Evolutionary conservation across 23 red algal species (phyloP), one percentile per base, ranked within the genome.

Genomic region (Gracilariopsis chorda): DNA sequence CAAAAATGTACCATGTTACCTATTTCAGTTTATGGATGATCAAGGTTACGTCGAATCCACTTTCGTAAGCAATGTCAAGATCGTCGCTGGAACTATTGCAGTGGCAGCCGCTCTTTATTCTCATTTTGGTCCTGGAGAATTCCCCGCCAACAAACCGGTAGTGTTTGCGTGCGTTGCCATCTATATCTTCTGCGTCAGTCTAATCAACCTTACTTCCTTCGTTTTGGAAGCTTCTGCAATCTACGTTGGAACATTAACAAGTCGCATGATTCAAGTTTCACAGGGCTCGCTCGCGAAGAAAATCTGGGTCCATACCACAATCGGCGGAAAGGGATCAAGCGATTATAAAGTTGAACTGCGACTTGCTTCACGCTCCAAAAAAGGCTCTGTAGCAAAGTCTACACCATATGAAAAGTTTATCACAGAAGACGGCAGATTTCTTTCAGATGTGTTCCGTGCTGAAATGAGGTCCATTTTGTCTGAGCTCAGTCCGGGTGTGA

Each of bases 91-190:
- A 30, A 62, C 85, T 3, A 33, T 73, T 62, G 85, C 85, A n/a
- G 69, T 76, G 12, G 56, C 57, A 3, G 85, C 85, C 8, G 85
- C 85, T 76, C 28, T 89, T 19, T 89, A 77, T 24, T 89, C 85
- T 51, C 85, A 89, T 56, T 89, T 89, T 51, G 65, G 65, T 7
- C 69, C 72, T 24, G 51, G 85, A 42, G 85, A 89, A 70, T 89
- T 77, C 49, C 85, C 85, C 16, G 85, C 68, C 34, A 89, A 78
- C 72, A 55, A 52, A 75, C 34, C 34, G 3, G 37, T 65, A 27
- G 85, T 89, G 30, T 27, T 78, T 16, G 85, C 68, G 0, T 89
- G 85, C 48, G 69, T 89, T 19, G 49, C 58, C 1, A 52, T 58
- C 19, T 89, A 89, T 33, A 13, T 76, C 23, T 42, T 77, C 12